These are phyloP conservation scores for Aleurites moluccanus DNA, from an alignment of 441 rosid genomes.

Conservation along the genomic window DNA sequence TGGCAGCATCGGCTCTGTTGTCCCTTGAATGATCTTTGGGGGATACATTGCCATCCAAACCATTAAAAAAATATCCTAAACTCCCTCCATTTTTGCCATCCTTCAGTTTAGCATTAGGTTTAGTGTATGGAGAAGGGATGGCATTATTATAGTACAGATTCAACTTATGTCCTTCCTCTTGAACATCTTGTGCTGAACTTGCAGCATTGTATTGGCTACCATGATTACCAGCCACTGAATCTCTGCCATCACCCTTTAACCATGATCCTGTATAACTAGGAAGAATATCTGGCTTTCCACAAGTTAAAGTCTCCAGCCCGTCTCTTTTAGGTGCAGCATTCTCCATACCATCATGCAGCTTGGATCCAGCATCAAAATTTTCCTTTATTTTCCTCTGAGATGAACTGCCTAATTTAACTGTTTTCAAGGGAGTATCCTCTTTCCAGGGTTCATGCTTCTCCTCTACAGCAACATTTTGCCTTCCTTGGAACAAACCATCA, in stretches of 20 bases:
- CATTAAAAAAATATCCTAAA: conserved; percentile 36
- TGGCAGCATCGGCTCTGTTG: conserved; percentile 22
- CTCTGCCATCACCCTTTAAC: conserved; percentile 35
- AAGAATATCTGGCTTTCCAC: conserved; percentile 28
- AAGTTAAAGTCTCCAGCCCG: conserved; percentile 20
- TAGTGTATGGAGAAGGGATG: conserved; percentile 89
- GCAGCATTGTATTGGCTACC: conserved; percentile 27
- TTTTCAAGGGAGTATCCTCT: conserved; percentile 42
- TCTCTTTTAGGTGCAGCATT: conserved; percentile 39
- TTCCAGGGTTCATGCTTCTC: conserved; percentile 39
- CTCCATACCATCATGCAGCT: conserved; percentile 38
- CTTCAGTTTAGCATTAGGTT: conserved; percentile 51
- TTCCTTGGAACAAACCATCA: conserved; percentile 32
- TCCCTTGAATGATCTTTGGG: conserved; percentile 32
- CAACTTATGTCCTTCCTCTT: conserved; percentile 38
- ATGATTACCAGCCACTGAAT: conserved; percentile 26
- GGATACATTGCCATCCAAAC: conserved; percentile 28
- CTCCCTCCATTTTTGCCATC: conserved; percentile 40
- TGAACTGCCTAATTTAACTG: conserved; percentile 46
- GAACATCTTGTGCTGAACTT: conserved; percentile 29
- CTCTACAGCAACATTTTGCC: conserved; percentile 30
- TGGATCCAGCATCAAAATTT: conserved; percentile 27
- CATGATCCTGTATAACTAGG: conserved; percentile 30
- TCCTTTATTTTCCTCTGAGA: conserved; percentile 41
- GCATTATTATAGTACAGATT: conserved; percentile 39